phyloP scores from a whole-genome alignment of 2,329 filamentous ascomycete species.

The Furcasterigmium furcatum region DNA sequence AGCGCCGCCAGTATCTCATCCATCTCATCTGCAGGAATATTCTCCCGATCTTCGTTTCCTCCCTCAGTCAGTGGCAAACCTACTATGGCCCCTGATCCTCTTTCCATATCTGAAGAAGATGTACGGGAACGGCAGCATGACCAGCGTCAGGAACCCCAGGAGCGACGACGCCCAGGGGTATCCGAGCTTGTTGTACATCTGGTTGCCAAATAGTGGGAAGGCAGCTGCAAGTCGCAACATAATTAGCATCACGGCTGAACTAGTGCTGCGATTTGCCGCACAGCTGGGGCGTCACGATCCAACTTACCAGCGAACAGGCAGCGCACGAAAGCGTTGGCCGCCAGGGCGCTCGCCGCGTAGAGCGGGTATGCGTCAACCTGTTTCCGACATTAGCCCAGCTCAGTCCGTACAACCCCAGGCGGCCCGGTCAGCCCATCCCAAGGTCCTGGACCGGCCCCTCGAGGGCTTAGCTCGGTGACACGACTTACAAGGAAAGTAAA shows the following conservation, averaged over 20 bases:
- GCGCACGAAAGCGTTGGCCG: slow-evolving; percentile 78
- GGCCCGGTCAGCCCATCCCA: slow-evolving; percentile 8
- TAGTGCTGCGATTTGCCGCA: too few relatives aligned
- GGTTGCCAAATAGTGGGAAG: slow-evolving; percentile 72
- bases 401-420: slow-evolving; percentile 5
- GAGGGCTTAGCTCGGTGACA: background rate
- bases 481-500: slow-evolving; percentile 79
- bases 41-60: background rate
- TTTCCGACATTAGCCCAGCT: slow-evolving; percentile 13
- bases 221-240: slow-evolving; percentile 48
- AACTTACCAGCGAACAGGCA: slow-evolving; percentile 67
- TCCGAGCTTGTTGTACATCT: slow-evolving; percentile 68
- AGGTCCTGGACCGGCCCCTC: slow-evolving; percentile 10
- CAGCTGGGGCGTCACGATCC: too few relatives aligned
- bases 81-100: slow-evolving; percentile 49
- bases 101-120: slow-evolving; percentile 62
- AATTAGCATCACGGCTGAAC: background rate
- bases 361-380: slow-evolving; percentile 72
- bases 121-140: slow-evolving; percentile 63
- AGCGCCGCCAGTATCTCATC: background rate
- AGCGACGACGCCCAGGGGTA: slow-evolving; percentile 67
- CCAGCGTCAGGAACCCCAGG: slow-evolving; percentile 57
- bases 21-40: background rate
- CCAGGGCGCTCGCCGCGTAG: slow-evolving; percentile 74
- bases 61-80: slow-evolving; percentile 38